These are phyloP conservation scores for Musa acuminata DNA, from an alignment of 176 grass and related monocot species.

Conservation along the genomic window DNA sequence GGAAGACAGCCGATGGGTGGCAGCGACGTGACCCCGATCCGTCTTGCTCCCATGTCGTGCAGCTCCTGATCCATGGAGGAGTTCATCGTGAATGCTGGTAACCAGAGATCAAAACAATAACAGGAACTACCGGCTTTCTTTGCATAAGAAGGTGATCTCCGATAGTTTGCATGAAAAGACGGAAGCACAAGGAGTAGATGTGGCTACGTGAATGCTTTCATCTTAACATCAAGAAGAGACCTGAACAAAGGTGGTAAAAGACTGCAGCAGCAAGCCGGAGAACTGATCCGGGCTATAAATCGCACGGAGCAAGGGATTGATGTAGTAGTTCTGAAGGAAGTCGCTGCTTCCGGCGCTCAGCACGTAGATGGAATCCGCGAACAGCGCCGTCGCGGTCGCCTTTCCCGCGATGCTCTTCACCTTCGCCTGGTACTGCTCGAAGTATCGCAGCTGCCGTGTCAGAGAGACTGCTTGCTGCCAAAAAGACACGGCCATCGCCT, in stretches of 20 bases:
- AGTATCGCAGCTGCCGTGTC: constrained; percentile 49
- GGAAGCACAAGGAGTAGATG: too few relatives aligned
- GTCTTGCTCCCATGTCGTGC: constrained; percentile 56
- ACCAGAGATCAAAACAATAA: too few relatives aligned
- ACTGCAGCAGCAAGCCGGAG: constrained; percentile 44
- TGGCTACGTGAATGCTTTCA: too few relatives aligned
- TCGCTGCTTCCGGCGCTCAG: constrained; percentile 77
- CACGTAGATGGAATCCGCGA: constrained; percentile 63
- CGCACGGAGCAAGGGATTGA: constrained; percentile 43
- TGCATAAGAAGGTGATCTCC: too few relatives aligned
- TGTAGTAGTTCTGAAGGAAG: constrained; percentile 93
- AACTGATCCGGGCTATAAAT: constrained; percentile 55
- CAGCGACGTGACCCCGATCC: constrained; percentile 88
- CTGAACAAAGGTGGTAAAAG: constrained; percentile 54
- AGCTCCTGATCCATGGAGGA: constrained; percentile 34
- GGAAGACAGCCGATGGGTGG: constrained; percentile 74
- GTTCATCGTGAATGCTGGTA: too few relatives aligned
- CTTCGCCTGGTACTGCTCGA: constrained; percentile 53
- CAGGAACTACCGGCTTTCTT: too few relatives aligned
- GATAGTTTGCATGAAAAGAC: too few relatives aligned
- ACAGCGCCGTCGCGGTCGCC: constrained; percentile 35
- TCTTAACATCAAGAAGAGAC: constrained; percentile 10
- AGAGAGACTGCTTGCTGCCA: constrained; percentile 56
- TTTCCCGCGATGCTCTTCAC: constrained; percentile 38
- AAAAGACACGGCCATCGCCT: background rate